Conservation (phyloP, 192 early-diverging fungal genomes). For the Thamnidium elegans region DNA sequence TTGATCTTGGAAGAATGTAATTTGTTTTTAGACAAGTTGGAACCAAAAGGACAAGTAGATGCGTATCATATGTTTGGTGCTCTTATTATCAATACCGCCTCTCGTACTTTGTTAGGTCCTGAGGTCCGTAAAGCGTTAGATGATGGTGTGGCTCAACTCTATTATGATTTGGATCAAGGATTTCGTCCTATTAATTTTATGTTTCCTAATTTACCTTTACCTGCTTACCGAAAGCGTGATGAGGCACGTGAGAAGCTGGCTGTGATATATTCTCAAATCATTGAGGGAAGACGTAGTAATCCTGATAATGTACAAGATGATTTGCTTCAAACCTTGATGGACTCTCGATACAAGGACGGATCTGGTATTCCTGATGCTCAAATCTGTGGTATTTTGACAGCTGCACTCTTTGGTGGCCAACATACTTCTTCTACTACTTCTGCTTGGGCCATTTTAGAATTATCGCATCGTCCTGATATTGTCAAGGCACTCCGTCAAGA, state of each 20-base stretch:
- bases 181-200: conserved; percentile 94
- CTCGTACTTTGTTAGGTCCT: conserved; percentile 87
- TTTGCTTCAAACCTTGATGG: conserved; percentile 80
- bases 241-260: conserved; percentile 79
- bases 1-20: conserved; percentile 78
- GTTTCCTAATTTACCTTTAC: conserved; percentile 88
- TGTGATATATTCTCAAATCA: conserved; percentile 71
- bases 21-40: conserved; percentile 73
- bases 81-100: conserved; percentile 94
- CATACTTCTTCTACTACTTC: conserved; percentile 93
- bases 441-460: conserved; percentile 85
- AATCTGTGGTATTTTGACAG: conserved; percentile 94
- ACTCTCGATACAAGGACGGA: conserved; percentile 86
- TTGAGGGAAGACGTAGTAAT: conserved; percentile 68
- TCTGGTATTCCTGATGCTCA: conserved; percentile 77
- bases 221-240: conserved; percentile 81
- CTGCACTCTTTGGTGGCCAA: conserved; percentile 92
- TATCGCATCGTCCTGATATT: conserved; percentile 74
- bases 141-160: conserved; percentile 69
- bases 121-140: conserved; percentile 86
- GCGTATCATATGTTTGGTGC: conserved; percentile 80
- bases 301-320: conserved; percentile 43
- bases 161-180: conserved; percentile 91
- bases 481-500: conserved; percentile 68
- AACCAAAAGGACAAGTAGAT: conserved; percentile 60